Percentiles rank a stretch among this genome's conserved stretches.
Evolutionary conservation across 139 green algal genomes (phyloP).

Genomic region (Chlorella vulgaris): DNA sequence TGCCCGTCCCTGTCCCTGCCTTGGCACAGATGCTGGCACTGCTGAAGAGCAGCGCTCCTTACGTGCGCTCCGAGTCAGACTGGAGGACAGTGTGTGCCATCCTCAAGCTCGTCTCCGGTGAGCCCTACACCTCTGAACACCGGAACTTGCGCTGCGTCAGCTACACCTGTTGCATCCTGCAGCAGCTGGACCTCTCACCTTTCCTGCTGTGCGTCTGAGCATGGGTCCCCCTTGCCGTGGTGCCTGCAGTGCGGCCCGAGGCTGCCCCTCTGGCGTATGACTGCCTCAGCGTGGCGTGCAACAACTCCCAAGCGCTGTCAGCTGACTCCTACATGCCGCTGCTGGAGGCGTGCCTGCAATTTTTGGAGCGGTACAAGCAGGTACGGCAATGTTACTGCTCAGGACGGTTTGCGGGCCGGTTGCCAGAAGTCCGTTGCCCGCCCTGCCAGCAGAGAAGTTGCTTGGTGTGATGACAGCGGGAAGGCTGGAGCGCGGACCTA

Average conservation of each 20-base stretch:
- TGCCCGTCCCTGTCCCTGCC: background rate
- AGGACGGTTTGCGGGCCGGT: background rate
- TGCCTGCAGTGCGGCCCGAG: conserved; percentile 45
- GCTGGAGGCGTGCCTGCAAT: conserved; percentile 51
- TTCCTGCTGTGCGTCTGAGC: too few relatives aligned
- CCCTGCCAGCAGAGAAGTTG: too few relatives aligned
- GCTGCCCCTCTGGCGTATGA: conserved; percentile 41
- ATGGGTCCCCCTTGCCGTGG: too few relatives aligned
- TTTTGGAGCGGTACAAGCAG: conserved; percentile 65
- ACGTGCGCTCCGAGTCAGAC: conserved; percentile 73
- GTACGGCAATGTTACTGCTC: background rate
- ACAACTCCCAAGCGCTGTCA: conserved; percentile 22
- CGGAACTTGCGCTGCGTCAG: too few relatives aligned
- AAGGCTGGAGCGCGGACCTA: too few relatives aligned
- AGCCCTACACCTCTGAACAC: too few relatives aligned
- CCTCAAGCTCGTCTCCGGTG: conserved; percentile 70
- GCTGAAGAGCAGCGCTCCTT: conserved; percentile 65
- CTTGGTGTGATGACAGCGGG: too few relatives aligned
- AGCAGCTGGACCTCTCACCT: too few relatives aligned
- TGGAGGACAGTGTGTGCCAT: conserved; percentile 87
- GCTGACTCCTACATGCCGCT: conserved; percentile 36
- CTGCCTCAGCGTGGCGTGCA: conserved; percentile 35
- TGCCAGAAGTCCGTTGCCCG: too few relatives aligned
- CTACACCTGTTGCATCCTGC: too few relatives aligned
- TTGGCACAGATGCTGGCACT: conserved; percentile 62